Base-by-base conservation (phyloP, 2,329 filamentous ascomycete genomes). In the Fusarium clavum region DNA sequence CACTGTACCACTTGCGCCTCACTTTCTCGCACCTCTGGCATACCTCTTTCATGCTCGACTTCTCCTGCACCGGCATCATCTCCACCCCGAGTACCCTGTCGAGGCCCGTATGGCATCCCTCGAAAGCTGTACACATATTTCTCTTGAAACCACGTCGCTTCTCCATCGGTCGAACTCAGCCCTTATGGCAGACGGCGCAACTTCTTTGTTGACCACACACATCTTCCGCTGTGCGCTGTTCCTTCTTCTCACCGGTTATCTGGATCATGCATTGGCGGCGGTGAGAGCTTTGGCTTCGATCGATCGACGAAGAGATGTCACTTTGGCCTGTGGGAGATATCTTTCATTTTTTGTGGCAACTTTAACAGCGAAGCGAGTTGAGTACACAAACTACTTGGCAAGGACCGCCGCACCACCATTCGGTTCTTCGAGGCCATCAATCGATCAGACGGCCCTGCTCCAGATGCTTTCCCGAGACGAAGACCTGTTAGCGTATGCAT, bases 141-240 rank as follows among this genome's bases (percentile, higher is more conserved):
- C 93, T 1, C 85, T 92, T 60, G 94, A 97, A 70, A 98, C 94
- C 0, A 91, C 92, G 0, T 87, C 87, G 27, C 87, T 97, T 20
- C 85, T 98, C 14, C 88, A 89, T 12, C 89, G 95, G 52, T 84
- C 83, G 77, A 87, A 86, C 27, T 81, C 86, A 5, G 84, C 87
- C 12, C 83, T 94, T 2, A 54, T 75, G 25, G 86, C 88, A 7
- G 87, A 90, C 34, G 88, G 90, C 13, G 90, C 93, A 5, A 93
- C 91, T 3, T 89, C 91, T 6, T 88, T 95, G 72, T 84, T 97
- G 11, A 92, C 93, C 60, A 90, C 89, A 16, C 96, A 98, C 77
- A 85, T 97, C 46, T 98, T 97, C 88, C 91, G 95, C 24, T 97
- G 92, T 75, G 87, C 92, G 3, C 85, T 98, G 1, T 90, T 98